Conservation (phyloP, 768 basidiomycete genomes). For the Podaxis sp. region DNA sequence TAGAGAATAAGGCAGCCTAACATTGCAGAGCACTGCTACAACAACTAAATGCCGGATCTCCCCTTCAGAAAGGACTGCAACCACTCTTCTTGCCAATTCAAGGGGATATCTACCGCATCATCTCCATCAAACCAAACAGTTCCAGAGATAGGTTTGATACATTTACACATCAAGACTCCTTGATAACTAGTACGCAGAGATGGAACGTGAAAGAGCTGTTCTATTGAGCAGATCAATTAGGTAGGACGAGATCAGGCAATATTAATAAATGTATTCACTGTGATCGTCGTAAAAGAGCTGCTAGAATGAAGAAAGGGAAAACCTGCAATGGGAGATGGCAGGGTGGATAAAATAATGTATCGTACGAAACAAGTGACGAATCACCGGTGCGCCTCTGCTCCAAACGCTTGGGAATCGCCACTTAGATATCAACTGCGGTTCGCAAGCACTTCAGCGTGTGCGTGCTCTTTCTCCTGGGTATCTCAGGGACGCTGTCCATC, state of each 20-base stretch:
- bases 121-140: not conserved
- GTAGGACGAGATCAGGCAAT: not conserved
- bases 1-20: not conserved
- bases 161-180: not conserved
- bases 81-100: not conserved
- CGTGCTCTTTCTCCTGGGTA: no score
- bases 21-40: not conserved
- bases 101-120: not conserved
- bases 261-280: not conserved
- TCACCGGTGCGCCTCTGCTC: not conserved
- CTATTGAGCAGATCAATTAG: not conserved
- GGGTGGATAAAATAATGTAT: not conserved
- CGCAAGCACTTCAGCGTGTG: no score
- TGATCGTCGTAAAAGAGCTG: not conserved
- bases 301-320: not conserved
- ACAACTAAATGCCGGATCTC: not conserved
- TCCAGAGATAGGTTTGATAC: not conserved
- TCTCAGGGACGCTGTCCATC: no score
- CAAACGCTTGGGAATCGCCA: no score
- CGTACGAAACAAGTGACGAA: not conserved
- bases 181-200: not conserved
- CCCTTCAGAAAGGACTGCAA: not conserved
- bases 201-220: not conserved
- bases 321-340: not conserved
- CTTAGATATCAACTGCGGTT: no score